Evolutionary conservation across 2,329 filamentous ascomycete species (phyloP), one percentile per base, ranked within the genome.

Genomic region (Daldinia sp.): DNA sequence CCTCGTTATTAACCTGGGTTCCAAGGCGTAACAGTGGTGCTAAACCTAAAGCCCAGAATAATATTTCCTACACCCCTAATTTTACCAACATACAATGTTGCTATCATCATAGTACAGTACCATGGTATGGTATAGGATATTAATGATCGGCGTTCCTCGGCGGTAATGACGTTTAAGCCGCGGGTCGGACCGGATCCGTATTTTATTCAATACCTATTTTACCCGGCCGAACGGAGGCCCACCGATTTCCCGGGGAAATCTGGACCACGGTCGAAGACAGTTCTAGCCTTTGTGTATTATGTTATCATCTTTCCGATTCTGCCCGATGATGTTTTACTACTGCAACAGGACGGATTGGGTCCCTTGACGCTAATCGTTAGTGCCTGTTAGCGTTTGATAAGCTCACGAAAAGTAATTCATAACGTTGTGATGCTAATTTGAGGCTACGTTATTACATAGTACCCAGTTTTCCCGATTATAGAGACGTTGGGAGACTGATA

Each of bases 111-210:
- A 7, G 17, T 17, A 58, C 48, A 56, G 43, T 25, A 51, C 23
- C 35, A 34, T 39, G 41, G 51, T 37, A 60, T 51, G 15, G 47
- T 25, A 29, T 43, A 29, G 27, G 41, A 56, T 17, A 13, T 29
- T 25, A 39, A 57, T 25, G 39, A 57, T 61, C 58, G 59, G 63
- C 47, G 47, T 25, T 58, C 7, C 27, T 53, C 64, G 61, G 58
- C 51, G 29, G 51, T 13, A 51, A 56, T 63, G 59, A 59, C 53
- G 59, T 63, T 61, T 17, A 25, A 41, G 21, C 30, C 41, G 49
- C 65, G 65, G 65, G 62, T 66, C 62, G 59, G 65, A 56, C 41
- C 65, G 65, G 65, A 66, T 63, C 59, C 59, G 39, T 23, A 54
- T 60, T 11, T n/a, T 37, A 6, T 34, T 51, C 25, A 21, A 34